Conservation (phyloP, 106 monocot species). For the Narthecium ossifragum region DNA sequence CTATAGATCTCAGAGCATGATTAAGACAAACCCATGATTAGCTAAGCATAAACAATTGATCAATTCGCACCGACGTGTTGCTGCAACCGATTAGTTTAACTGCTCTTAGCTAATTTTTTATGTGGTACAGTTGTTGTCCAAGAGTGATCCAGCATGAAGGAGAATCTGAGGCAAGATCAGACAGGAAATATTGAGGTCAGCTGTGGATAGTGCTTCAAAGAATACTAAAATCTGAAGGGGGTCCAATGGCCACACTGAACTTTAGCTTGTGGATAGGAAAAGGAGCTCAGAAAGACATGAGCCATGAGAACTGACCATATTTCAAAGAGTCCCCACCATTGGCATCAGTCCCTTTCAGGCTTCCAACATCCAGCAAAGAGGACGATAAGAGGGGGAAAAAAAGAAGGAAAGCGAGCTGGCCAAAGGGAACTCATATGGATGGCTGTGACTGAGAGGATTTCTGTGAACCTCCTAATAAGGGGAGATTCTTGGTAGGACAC, state of each 20-base stretch:
- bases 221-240: slow-evolving; percentile 11
- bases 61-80: too few species aligned
- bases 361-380: not conserved
- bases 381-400: not conserved
- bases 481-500: slow-evolving; percentile 1
- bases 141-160: not conserved
- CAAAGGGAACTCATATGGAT: not conserved
- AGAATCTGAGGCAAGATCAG: slow-evolving; percentile 12
- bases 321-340: slow-evolving; percentile 2
- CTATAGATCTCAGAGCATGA: too few species aligned
- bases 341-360: slow-evolving; percentile 16
- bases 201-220: not conserved
- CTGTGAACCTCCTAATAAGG: not conserved
- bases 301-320: slow-evolving; percentile 11
- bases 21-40: too few species aligned
- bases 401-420: not conserved
- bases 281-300: slow-evolving; percentile 15
- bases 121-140: not conserved
- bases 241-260: slow-evolving; percentile 11
- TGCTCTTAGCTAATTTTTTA: too few species aligned
- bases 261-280: slow-evolving; percentile 16
- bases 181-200: slow-evolving; percentile 3
- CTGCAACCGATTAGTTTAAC: too few species aligned
- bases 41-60: too few species aligned
- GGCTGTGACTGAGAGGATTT: not conserved